A percentile compares a stretch with the other conserved stretches of the same genome.
phyloP scores from a whole-genome alignment of 1,284 basidiomycete species.

The Microbotryomycetes sp. region DNA sequence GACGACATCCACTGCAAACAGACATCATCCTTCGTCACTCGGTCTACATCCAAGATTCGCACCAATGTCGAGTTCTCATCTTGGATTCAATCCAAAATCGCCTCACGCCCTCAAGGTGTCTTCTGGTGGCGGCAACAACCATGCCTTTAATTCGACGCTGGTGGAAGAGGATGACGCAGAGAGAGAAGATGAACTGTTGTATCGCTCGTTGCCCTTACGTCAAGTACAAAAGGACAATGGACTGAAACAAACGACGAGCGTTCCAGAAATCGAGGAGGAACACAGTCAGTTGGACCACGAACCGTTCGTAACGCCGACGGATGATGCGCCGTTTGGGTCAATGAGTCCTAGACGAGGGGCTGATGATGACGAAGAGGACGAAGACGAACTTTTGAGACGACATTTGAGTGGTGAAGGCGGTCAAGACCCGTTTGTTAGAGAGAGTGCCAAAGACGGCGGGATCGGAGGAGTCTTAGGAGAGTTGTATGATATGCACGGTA shows the following conservation, averaged over 20 bases:
- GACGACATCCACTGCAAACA: too few species aligned
- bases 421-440: neutral
- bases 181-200: too few species aligned
- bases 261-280: neutral
- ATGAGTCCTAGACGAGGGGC: neutral
- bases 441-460: neutral
- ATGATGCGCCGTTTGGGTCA: neutral
- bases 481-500: constrained; percentile 1
- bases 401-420: neutral
- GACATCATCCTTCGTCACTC: neutral
- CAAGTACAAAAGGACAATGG: too few species aligned
- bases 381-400: neutral
- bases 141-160: too few species aligned
- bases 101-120: too few species aligned
- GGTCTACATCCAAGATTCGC: neutral
- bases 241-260: neutral
- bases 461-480: neutral
- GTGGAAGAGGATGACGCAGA: too few species aligned
- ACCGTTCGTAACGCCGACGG: neutral
- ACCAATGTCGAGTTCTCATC: too few species aligned
- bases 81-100: too few species aligned
- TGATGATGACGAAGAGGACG: neutral
- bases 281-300: neutral
- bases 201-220: too few species aligned
- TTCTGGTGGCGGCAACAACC: too few species aligned